Base-by-base conservation (phyloP, 768 basidiomycete genomes). In the Tricholoma sp. region DNA sequence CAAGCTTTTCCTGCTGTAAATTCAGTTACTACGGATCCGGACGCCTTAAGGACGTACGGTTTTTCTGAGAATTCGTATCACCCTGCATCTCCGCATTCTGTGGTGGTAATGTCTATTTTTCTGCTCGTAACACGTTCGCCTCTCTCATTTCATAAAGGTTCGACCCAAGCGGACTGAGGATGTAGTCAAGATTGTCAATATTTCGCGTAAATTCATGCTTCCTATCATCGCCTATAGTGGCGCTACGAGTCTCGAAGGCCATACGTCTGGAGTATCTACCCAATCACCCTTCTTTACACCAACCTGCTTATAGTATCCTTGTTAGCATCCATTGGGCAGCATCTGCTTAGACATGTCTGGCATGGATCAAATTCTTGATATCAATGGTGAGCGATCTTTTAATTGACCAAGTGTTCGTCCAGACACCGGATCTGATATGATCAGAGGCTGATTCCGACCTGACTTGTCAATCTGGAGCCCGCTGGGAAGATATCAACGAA, bases 231-330 rank as follows among this genome's bases (percentile, higher is more conserved):
- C 92, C 2, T 94, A 87, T 64, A 85, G 88, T 50, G 94, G 92
- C 1, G 93, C 89, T 10, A 96, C 92, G 0, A 88, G 86, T 64
- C 76, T 95, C 11, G 94, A 96, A 67, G 92, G 92, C 0, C 91
- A 96, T 71, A 91, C 87, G 59, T 82, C 83, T 50, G 89, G 88
- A 27, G 89, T 90, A 64, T 56, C 78, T 70, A 10, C 21, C 27
- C 37, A 37, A 34, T 59, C 55, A 35, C 12, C 47, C 32, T 39
- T 18, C 52, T 21, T 49, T 54, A 19, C 50, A 2, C 32, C 51
- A 45, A 37, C 5, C 31, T 37, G 50, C 37, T 32, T 47, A 47
- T 50, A 45, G 56, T n/a, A 24, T 39, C 46, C 59, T 53, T 8
- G 22, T n/a, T 41, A 81, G 80, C 66, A 74, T 61, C 67, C 75